Conservation (phyloP, 176 grass and related monocot species). For the Avena atlantica region DNA sequence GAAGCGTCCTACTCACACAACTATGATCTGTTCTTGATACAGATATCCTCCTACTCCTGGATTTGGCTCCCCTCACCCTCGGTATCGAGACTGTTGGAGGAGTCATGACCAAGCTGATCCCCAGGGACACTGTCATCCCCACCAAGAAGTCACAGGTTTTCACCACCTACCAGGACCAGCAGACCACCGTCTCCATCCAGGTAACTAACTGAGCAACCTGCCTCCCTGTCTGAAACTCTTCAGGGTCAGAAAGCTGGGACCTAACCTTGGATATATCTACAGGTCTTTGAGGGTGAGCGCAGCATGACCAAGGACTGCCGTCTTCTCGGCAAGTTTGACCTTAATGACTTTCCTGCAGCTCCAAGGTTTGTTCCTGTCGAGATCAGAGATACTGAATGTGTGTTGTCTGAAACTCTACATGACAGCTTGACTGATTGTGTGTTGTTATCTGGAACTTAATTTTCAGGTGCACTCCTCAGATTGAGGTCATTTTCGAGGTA, state of each 20-base stretch:
- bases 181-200: slow-evolving; percentile 75
- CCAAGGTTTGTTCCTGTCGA: slow-evolving; percentile 44
- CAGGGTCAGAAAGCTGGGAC: neutral
- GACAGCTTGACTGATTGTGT: neutral
- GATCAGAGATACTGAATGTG: neutral
- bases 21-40: neutral
- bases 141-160: slow-evolving; percentile 79
- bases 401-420: neutral
- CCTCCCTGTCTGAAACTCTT: neutral
- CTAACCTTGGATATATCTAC: slow-evolving; percentile 1
- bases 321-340: slow-evolving; percentile 79
- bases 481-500: slow-evolving; percentile 69
- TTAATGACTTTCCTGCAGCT: slow-evolving; percentile 54
- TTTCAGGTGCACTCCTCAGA: slow-evolving; percentile 66
- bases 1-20: slow-evolving; percentile 6
- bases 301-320: slow-evolving; percentile 83
- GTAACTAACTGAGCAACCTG: slow-evolving; percentile 19
- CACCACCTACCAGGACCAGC: slow-evolving; percentile 79
- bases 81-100: slow-evolving; percentile 71
- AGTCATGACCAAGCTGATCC: slow-evolving; percentile 83
- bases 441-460: neutral
- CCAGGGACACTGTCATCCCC: slow-evolving; percentile 72
- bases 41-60: slow-evolving; percentile 78
- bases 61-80: slow-evolving; percentile 67
- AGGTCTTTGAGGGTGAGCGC: slow-evolving; percentile 84